Percentiles rank a stretch among this genome's conserved stretches.
Conservation (phyloP, 2,329 filamentous ascomycete genomes). For the Colletotrichum aenigma region DNA sequence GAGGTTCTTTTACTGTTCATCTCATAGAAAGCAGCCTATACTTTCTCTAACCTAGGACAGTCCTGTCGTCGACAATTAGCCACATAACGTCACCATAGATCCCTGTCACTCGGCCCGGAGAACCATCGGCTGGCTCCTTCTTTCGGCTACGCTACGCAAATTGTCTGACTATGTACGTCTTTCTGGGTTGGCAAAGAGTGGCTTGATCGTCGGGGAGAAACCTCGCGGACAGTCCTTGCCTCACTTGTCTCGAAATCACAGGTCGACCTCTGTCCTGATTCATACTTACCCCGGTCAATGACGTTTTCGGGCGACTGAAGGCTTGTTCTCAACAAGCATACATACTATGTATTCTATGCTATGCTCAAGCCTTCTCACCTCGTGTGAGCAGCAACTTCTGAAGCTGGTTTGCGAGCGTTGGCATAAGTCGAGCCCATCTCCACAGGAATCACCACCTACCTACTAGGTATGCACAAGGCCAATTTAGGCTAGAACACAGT, state of each 20-base stretch:
- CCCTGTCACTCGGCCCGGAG: background rate
- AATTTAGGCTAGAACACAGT: background rate
- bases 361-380: background rate
- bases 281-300: background rate
- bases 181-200: background rate
- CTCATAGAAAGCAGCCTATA: background rate
- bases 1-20: background rate
- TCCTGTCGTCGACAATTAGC: background rate
- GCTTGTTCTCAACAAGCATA: background rate
- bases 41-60: background rate
- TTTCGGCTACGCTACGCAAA: background rate
- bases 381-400: background rate
- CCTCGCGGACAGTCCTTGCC: background rate
- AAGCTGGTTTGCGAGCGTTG: background rate
- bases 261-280: background rate
- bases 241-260: background rate
- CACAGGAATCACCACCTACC: background rate
- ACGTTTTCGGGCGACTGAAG: background rate
- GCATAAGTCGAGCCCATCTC: background rate
- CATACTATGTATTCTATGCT: background rate
- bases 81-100: background rate
- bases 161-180: background rate
- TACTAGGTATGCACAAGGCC: background rate
- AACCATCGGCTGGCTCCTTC: background rate
- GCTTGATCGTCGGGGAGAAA: background rate